Evolutionary conservation across 495 filamentous ascomycete genomes (phyloP), one percentile per base, ranked within the genome.

Genomic region (Astrocystis sublimbata): DNA sequence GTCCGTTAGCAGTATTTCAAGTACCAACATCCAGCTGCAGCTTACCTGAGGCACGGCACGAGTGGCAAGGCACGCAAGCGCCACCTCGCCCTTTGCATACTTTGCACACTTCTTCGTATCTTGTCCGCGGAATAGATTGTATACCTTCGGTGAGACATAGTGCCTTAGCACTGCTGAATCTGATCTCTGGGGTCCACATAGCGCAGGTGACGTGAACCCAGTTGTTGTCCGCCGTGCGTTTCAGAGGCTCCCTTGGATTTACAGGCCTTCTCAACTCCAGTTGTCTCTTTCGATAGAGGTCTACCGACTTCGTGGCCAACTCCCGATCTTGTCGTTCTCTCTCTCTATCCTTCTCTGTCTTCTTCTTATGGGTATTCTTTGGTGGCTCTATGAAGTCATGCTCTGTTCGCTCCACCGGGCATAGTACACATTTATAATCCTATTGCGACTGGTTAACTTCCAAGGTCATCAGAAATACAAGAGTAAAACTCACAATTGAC

Each of bases 121-220:
- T 81, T 19, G 87, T 75, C 30, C 83, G 76, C 6, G 89, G 82
- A 65, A 97, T 89, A 28, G 86, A 83, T 13, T 85, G 89, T 63
- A 99, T 91, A 41, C 94, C 93, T 78, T 99, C 94, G 3, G 89
- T 89, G 19, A 90, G 86, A 60, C 91, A 88, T 19, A 99, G 78
- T 6, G 88, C 85, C 61, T 88, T 86, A 21, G 92, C 88, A 69
- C 90, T 89, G 24, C 88, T 90, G 71, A 96, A 98, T 69, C 92
- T 96, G 65, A 96, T 86, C 68, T 97, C 94, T 0, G 92, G 90
- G 9, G 88, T 91, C 87, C 89, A 97, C 31, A 97, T 79, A 4
- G 94, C 92, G 67, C 94, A 99, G 42, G 87, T 84, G 28, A 97
- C 91, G 70, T 99, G 94, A n/a, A 96, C 90, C 94, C 94, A 99